Base-by-base conservation (phyloP, 169 alveolate species). In the Toxoplasma gondii region DNA sequence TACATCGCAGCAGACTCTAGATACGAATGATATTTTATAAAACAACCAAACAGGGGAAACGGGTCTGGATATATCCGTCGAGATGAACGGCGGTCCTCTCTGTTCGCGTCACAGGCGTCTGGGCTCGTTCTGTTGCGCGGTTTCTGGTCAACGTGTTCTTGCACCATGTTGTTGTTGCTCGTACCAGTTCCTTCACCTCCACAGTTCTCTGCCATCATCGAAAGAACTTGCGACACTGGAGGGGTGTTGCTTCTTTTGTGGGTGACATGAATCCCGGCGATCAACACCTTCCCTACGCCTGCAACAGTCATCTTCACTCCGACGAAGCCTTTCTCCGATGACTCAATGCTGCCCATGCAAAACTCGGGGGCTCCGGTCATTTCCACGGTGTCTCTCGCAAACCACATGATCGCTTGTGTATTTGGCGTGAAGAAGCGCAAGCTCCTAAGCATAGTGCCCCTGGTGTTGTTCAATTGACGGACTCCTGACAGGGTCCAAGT, bases 361-460 rank as follows among this genome's bases (percentile, higher is more conserved):
- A 78, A 27, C 44, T 78, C 53, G 87, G 87, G 87, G 29, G 87
- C 31, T 31, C 24, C 1, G 0, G 29, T 12, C 29, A 78, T 31
- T 31, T 24, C 53, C 24, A 1, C 87, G 34, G 39, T 16, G 31
- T 78, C 45, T 39, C 87, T 22, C 0, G 87, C 87, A 16, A 78
- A 34, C 87, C 87, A 78, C 45, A 78, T 34, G 41, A 78, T 78
- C 87, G 34, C 34, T 34, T 78, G 87, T 7, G 87, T 78, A 44
- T 78, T 78, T 39, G 87, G 87, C 27, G 87, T 78, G 87, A 78
- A 78, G 45, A 34, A 5, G 9, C 22, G 9, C 1, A 27, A 38
- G 0, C 29, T 0, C 34, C 87, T 10, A 39, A 78, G 22, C 53
- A 78, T 9, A 19, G 87, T 78, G 44, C 87, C 87, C 4, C 31